A percentile compares a stretch with the other conserved stretches of the same genome.
Conservation (phyloP, 371 early-diverging fungal genomes). For the Actinomucor elegans region DNA sequence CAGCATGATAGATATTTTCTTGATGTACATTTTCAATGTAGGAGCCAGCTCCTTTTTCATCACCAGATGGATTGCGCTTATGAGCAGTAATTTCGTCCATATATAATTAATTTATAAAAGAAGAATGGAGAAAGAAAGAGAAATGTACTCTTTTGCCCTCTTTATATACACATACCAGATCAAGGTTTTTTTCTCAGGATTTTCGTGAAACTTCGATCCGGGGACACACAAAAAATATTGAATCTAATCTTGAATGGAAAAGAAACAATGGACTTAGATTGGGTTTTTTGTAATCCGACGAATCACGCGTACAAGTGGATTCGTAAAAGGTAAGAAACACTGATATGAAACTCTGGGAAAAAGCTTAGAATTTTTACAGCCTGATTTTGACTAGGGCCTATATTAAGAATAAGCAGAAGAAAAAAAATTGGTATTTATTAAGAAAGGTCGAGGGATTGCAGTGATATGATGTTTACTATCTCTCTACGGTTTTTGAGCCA, state of each 20-base stretch:
- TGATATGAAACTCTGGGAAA: too few species aligned
- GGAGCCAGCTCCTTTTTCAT: conserved; percentile 16
- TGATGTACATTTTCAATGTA: conserved; percentile 11
- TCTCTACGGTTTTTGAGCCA: conserved; percentile 58
- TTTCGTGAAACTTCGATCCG: conserved; percentile 5
- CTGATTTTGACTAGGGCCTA: too few species aligned
- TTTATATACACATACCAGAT: neutral
- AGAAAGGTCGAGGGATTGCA: conserved; percentile 26
- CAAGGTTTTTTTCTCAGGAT: neutral
- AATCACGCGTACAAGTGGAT: neutral
- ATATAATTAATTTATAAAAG: neutral
- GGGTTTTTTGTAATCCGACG: neutral
- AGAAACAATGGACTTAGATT: conserved; percentile 1
- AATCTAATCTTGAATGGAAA: neutral
- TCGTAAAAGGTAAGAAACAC: too few species aligned
- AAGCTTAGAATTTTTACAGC: too few species aligned
- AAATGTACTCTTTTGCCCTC: neutral
- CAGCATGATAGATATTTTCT: neutral
- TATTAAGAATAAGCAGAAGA: too few species aligned
- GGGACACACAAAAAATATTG: neutral
- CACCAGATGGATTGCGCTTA: neutral
- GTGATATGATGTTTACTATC: conserved; percentile 49
- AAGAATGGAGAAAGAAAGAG: neutral
- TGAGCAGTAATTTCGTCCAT: conserved; percentile 15
- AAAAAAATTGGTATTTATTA: too few species aligned